These are phyloP conservation scores for Gossypium bickii DNA, from an alignment of 345 rosid genomes.

Conservation along the genomic window DNA sequence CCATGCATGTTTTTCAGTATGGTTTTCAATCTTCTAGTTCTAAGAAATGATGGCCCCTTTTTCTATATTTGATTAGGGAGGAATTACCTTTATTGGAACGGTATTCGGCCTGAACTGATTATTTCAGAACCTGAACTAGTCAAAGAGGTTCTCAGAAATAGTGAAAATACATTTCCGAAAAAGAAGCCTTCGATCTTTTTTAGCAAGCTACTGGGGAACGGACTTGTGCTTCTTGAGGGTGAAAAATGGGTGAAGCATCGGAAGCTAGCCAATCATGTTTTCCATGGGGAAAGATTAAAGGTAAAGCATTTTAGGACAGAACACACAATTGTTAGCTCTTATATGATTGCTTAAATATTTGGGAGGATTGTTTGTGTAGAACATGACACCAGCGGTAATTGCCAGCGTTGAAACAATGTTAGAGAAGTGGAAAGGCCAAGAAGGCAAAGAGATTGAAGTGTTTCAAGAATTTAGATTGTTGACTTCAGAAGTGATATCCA, in stretches of 20 bases:
- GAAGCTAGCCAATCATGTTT: background rate
- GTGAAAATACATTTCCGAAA: slow-evolving; percentile 20
- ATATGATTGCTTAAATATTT: background rate
- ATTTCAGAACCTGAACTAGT: slow-evolving; percentile 34
- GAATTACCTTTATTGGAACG: slow-evolving; percentile 35
- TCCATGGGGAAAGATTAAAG: background rate
- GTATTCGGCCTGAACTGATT: slow-evolving; percentile 29
- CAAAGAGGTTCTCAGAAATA: slow-evolving; percentile 37
- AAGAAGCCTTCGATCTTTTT: slow-evolving; percentile 16
- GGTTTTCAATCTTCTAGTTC: no score
- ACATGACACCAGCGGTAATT: background rate
- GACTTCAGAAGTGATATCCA: background rate
- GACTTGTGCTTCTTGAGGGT: slow-evolving; percentile 23
- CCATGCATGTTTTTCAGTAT: background rate
- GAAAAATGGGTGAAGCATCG: slow-evolving; percentile 30
- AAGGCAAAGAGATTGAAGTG: background rate
- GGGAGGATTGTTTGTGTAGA: background rate
- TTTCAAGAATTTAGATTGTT: background rate
- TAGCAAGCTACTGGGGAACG: slow-evolving; percentile 27
- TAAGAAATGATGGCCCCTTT: background rate
- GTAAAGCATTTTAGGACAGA: background rate
- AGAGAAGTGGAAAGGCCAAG: background rate
- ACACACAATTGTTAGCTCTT: no score
- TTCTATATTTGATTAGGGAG: slow-evolving; percentile 15
- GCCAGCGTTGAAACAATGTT: slow-evolving; percentile 2